Percentiles rank a stretch among this genome's conserved stretches.
Conservation (phyloP, 2,329 filamentous ascomycete genomes). For the Aspergillus nomiae region DNA sequence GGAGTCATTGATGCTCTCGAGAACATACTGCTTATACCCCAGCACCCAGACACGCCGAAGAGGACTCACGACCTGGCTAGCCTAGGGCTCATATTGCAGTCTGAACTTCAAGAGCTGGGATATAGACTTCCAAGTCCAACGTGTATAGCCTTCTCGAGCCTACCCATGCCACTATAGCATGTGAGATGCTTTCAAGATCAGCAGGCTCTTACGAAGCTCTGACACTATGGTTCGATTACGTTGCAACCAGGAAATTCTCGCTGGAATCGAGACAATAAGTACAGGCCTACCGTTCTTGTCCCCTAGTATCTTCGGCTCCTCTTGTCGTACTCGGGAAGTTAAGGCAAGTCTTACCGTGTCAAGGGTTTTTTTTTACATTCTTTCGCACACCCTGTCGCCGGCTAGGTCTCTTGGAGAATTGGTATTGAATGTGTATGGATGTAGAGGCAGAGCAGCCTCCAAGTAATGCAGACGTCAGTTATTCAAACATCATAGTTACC, state of each 20-base stretch:
- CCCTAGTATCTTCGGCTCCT: no score
- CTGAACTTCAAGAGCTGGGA: background rate
- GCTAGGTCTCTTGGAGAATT: no score
- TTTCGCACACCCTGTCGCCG: background rate
- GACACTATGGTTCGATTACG: background rate
- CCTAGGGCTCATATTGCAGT: background rate
- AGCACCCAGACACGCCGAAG: background rate
- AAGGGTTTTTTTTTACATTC: background rate
- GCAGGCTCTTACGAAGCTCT: background rate
- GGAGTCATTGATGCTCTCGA: background rate
- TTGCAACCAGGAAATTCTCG: background rate
- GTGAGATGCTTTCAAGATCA: background rate
- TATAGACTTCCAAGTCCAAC: background rate
- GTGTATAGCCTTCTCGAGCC: background rate
- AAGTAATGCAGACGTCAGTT: background rate
- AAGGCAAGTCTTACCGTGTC: background rate
- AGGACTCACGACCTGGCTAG: background rate
- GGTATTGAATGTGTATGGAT: background rate
- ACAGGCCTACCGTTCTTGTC: background rate
- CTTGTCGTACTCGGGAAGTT: background rate
- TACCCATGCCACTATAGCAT: background rate
- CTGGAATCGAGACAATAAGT: background rate
- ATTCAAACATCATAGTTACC: background rate
- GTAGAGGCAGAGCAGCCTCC: background rate
- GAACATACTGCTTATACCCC: background rate